Evolutionary conservation across 2,329 filamentous ascomycete species (phyloP), one percentile per base, ranked within the genome.

Genomic region (Trichophyton schoenleinii): DNA sequence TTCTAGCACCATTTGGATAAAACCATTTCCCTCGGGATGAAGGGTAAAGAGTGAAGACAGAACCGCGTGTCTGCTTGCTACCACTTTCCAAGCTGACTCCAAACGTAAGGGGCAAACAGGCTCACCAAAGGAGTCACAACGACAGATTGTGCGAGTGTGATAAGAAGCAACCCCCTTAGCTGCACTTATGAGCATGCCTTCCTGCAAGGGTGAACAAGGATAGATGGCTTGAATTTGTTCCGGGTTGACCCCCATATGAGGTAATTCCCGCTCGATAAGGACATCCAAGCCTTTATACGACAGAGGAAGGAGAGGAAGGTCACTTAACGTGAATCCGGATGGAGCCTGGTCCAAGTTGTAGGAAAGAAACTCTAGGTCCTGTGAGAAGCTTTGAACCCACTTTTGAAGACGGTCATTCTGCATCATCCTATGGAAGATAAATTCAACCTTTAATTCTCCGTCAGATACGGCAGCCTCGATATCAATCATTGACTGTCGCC

Each of bases 391-490:
- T 1, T 68, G 63, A 2, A 79, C 70, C 78, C 78, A 80, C 15
- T 70, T 60, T 8, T 68, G 67, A 31, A 81, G 67, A 63, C 80
- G 80, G 68, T 77, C 80, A 0, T 75, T 76, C 64, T 80, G 80
- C 0, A 76, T 75, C 15, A 80, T 72, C 41, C 77, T 75, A 25
- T 81, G 69, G 9, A 68, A 69, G 0, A 75, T 76, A 48, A 77
- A 73, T 20, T 76, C 71, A 4, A 81, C 71, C 22, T 79, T 75
- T 0, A 79, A 78, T 0, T 77, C 76, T 2, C 81, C 73, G 60
- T 81, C 79, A 53, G 81, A 77, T 0, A 81, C 72, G 0, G 74
- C 75, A 63, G 79, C 77, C 22, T 2, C 77, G 72, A 41, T 71
- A 70, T 2, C 76, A 75, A 22, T 73, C 65, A 13, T 71, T 67